Base-by-base conservation (phyloP, 192 early-diverging fungal genomes). In the Geranomyces variabilis region DNA sequence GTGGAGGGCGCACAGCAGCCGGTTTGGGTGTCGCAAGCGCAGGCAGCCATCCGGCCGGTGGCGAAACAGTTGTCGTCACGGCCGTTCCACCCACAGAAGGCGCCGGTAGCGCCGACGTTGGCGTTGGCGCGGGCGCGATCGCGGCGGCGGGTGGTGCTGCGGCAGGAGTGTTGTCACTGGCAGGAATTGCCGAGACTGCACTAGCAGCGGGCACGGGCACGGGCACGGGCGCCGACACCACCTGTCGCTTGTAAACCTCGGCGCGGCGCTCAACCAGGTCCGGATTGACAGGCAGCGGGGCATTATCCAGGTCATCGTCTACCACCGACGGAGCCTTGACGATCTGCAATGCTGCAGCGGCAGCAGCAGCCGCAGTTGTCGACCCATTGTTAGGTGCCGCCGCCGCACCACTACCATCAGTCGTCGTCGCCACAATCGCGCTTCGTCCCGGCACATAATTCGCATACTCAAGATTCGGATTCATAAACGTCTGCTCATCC, bases 381-480 rank as follows among this genome's bases (percentile, higher is more conserved):
- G 44, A 17, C 22, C 5, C 63, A 4, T n/a, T 64, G 5, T 3
- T 36, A 19, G 17, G 4, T 6, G 41, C 5, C 31, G 43, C 63
- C 2, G 2, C 36, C 36, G 36, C 36, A 10, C 5, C 5, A 10
- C 36, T 41, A 41, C 5, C 10, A 41, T 41, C 36, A 41, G 36
- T 41, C 10, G 36, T 3, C 5, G 36, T 41, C 10, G 36, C 5
- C 5, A 41, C 36, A 7, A 41, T 41, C 10, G 36, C 43, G 41
- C 63, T 64, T 36, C 63, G 2, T 1, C 86, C 86, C 46, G 73
- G 80, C 63, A 81, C 80, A 26, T 80, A 71, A 2, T 80, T 81
- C 12, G 77, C 84, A 69, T 73, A 89, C 59, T 87, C 78, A 51
- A 89, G 70, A 63, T 84, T 81, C 34, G 88, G 86, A 24, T 89